Base-by-base conservation (phyloP, 1,139 yeast species). In the Spathaspora jeffriesii region DNA sequence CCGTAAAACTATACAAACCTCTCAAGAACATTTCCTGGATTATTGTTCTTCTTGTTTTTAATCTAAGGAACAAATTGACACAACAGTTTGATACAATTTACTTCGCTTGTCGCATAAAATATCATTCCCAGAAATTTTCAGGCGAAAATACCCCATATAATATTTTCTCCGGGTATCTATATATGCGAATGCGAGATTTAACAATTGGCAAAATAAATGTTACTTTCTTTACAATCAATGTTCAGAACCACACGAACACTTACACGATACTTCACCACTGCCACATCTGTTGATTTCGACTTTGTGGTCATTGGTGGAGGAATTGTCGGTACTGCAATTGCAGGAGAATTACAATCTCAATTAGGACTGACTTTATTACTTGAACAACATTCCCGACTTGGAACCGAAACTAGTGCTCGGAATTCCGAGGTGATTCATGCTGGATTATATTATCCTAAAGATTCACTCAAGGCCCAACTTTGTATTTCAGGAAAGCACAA, bases 351-450 rank as follows among this genome's bases (percentile, higher is more conserved):
- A 40, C 81, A 80, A 50, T 61, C 64, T 10, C 62, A 64, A 1
- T 52, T 65, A 1, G 68, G 73, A 0, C 60, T 53, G 41, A 91
- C 89, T 0, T 66, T 89, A 1, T 62, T 91, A 10, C 62, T 90
- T 2, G 97, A 91, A 57, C 82, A 87, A 56, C 82, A 90, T 59
- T 63, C 67, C 1, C 71, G 71, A 23, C 62, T 84, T 44, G 97
- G 96, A 1, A 76, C 79, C 55, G 97, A 91, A 60, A 90, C 96
- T 0, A 85, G 96, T 2, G 80, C 95, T 11, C 71, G 97, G 45
- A 91, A 91, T 69, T 88, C 96, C 2, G 97, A 91, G 59, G 97
- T 91, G 27, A 85, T 91, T 31, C 97, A 91, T 65, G 96, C 96
- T 0, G 97, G 97, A 0, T 59, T 91, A 8, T 91, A 91, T 62